A percentile compares a stretch with the other conserved stretches of the same genome.
These are phyloP conservation scores for Bipolaris zeicola DNA, from an alignment of 2,329 filamentous ascomycete genomes.

Conservation along the genomic window DNA sequence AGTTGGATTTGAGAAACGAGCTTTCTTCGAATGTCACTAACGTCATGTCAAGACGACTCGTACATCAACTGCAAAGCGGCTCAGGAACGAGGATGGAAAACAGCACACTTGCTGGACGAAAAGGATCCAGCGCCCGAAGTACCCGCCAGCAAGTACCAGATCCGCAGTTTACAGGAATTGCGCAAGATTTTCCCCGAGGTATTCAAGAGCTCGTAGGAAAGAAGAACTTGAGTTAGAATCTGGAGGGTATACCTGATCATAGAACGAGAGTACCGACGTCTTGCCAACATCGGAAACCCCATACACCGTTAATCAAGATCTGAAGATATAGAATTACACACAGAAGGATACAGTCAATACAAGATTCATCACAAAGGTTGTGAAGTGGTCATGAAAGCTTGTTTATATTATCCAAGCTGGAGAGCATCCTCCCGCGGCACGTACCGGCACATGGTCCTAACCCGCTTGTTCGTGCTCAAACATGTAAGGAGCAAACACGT, in stretches of 20 bases:
- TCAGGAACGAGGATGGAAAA: conserved; percentile 81
- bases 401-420: not conserved
- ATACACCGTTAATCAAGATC: not conserved
- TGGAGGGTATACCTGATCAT: not conserved
- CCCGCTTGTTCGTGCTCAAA: not conserved
- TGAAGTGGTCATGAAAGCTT: not conserved
- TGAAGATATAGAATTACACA: not conserved
- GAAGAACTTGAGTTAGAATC: not conserved
- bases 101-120: conserved; percentile 83
- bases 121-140: conserved; percentile 66
- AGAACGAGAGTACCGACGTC: not conserved
- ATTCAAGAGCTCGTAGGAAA: conserved; percentile 65
- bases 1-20: conserved; percentile 42
- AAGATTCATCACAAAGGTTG: not conserved
- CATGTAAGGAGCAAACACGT: too few species aligned
- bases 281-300: not conserved
- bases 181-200: conserved; percentile 79
- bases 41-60: conserved; percentile 73
- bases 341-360: not conserved
- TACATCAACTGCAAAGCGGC: conserved; percentile 79
- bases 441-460: not conserved
- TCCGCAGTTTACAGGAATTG: conserved; percentile 77
- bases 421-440: not conserved
- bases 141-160: conserved; percentile 74
- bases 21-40: conserved; percentile 16